A percentile compares a stretch with the other conserved stretches of the same genome.
phyloP scores from a whole-genome alignment of 352 stramenopile genomes.

The Bremia lactucae region DNA sequence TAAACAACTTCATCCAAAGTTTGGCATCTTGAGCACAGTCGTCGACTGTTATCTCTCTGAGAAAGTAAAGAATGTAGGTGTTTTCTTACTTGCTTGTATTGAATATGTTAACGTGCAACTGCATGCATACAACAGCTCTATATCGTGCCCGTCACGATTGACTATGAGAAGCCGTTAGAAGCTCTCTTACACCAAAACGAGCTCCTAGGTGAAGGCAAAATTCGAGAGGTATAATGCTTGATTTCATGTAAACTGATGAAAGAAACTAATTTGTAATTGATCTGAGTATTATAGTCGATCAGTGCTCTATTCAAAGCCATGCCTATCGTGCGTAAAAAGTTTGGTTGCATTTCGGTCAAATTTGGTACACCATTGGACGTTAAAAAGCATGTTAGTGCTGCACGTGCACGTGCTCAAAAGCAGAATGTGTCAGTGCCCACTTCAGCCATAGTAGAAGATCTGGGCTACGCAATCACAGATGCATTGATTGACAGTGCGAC shows the following conservation, averaged over 20 bases:
- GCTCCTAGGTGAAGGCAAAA: conserved; percentile 64
- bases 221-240: conserved; percentile 41
- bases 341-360: conserved; percentile 71
- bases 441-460: conserved; percentile 34
- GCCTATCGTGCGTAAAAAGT: conserved; percentile 64
- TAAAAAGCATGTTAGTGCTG: conserved; percentile 31
- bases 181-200: conserved; percentile 77
- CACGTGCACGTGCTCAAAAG: conserved; percentile 14
- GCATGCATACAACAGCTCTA: conserved; percentile 28
- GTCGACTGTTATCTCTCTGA: conserved; percentile 60
- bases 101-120: background rate
- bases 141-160: conserved; percentile 77
- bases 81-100: background rate
- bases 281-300: conserved; percentile 29
- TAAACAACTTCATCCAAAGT: conserved; percentile 76
- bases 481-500: conserved; percentile 55
- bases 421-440: conserved; percentile 29
- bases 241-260: background rate
- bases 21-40: conserved; percentile 62
- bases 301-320: conserved; percentile 56
- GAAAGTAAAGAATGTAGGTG: conserved; percentile 64
- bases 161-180: conserved; percentile 81
- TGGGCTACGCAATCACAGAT: conserved; percentile 70
- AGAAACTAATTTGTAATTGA: background rate
- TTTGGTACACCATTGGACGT: conserved; percentile 65